A percentile compares a stretch with the other conserved stretches of the same genome.
These are phyloP conservation scores for Sclerotinia sclerotiorum DNA, from an alignment of 2,329 filamentous ascomycete species.

Conservation along the genomic window DNA sequence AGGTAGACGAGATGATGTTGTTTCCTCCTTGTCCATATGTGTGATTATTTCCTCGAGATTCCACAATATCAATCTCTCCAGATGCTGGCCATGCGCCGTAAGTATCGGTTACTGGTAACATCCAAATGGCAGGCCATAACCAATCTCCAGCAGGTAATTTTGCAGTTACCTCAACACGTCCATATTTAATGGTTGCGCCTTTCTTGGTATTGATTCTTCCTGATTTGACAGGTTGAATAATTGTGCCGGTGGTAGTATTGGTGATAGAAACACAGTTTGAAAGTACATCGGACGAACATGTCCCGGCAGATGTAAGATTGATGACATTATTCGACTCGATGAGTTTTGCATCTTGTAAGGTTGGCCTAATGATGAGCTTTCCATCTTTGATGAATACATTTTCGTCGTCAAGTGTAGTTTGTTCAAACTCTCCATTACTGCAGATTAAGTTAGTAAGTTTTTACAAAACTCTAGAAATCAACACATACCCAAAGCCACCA, in stretches of 20 bases:
- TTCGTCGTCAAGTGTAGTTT: constrained; percentile 69
- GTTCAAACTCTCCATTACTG: constrained; percentile 79
- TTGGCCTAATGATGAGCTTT: constrained; percentile 72
- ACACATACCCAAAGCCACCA: constrained; percentile 47
- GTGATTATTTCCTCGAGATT: constrained; percentile 80
- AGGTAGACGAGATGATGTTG: constrained; percentile 73
- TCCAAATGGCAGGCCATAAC: constrained; percentile 92
- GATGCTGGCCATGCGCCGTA: constrained; percentile 79
- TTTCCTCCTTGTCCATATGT: constrained; percentile 75
- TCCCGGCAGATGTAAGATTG: constrained; percentile 64
- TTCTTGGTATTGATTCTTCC: constrained; percentile 75
- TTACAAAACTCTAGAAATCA: constrained; percentile 52
- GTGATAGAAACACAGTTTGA: constrained; percentile 67
- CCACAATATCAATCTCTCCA: constrained; percentile 81
- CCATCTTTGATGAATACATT: constrained; percentile 74
- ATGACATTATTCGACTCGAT: constrained; percentile 67
- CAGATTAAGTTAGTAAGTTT: not conserved
- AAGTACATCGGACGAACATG: constrained; percentile 63
- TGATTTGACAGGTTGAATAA: constrained; percentile 75
- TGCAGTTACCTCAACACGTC: constrained; percentile 76
- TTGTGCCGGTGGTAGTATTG: constrained; percentile 74
- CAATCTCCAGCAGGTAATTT: constrained; percentile 77
- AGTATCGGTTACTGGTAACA: constrained; percentile 70
- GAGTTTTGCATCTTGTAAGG: constrained; percentile 66
- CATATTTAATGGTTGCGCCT: constrained; percentile 72